Evolutionary conservation across 768 basidiomycete species (phyloP).

Genomic region (Pulveroboletus sp.): DNA sequence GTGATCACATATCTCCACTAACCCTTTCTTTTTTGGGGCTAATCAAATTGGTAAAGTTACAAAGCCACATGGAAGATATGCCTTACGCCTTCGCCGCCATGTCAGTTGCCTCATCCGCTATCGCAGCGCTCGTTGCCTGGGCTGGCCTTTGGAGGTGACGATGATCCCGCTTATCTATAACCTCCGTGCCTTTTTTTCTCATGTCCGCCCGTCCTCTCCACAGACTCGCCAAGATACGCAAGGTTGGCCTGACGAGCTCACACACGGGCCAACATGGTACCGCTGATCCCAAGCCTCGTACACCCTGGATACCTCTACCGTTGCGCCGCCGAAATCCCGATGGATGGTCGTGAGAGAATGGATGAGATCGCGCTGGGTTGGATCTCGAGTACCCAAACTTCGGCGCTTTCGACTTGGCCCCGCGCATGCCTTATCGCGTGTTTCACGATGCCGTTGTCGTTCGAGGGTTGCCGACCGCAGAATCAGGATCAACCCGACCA

Average conservation of each 20-base stretch:
- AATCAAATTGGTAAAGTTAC: constrained; percentile 49
- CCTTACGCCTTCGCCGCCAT: constrained; percentile 73
- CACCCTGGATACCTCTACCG: constrained; percentile 38
- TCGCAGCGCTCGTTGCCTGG: constrained; percentile 63
- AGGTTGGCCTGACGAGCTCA: constrained; percentile 39
- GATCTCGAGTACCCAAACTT: too few relatives aligned
- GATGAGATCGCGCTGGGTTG: neutral
- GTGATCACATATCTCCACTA: constrained; percentile 28
- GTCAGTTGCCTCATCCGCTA: constrained; percentile 53
- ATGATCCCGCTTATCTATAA: constrained; percentile 10
- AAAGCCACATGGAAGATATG: constrained; percentile 68
- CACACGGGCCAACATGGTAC: constrained; percentile 12
- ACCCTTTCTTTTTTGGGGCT: constrained; percentile 22
- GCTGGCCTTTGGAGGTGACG: constrained; percentile 61
- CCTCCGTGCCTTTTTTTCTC: constrained; percentile 11
- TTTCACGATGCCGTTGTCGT: neutral
- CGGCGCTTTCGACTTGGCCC: neutral
- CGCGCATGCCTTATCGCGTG: constrained; percentile 10
- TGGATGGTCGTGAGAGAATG: constrained; percentile 41
- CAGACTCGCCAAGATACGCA: constrained; percentile 46
- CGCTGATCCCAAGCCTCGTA: constrained; percentile 14
- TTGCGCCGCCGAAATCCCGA: constrained; percentile 38
- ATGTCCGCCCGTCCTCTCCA: neutral
- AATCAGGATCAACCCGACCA: constrained; percentile 18
- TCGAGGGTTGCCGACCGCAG: constrained; percentile 5